phyloP scores from a whole-genome alignment of 768 basidiomycete genomes.

The Serendipita vermifera region DNA sequence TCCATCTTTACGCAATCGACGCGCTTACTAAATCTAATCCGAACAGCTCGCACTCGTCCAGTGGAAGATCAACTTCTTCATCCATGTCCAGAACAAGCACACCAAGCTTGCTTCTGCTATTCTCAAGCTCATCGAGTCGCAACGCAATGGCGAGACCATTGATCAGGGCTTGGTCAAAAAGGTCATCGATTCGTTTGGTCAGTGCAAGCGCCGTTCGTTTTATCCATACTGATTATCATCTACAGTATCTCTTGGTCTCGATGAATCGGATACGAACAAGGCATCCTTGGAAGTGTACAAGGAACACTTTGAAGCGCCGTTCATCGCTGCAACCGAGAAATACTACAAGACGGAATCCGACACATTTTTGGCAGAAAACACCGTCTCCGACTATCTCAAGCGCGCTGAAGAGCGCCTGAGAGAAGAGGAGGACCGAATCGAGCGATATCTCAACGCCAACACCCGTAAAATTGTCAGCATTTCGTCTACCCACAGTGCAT shows the following conservation, averaged over 20 bases:
- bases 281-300: conserved; percentile 88
- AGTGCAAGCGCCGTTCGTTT: conserved; percentile 14
- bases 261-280: conserved; percentile 84
- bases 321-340: conserved; percentile 75
- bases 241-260: conserved; percentile 74
- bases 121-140: conserved; percentile 78
- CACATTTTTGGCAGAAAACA: conserved; percentile 76
- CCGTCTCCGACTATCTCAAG: conserved; percentile 86
- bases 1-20: conserved; percentile 32
- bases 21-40: not conserved
- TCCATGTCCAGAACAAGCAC: conserved; percentile 69
- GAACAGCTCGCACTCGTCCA: conserved; percentile 80
- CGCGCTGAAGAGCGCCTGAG: conserved; percentile 85
- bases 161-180: conserved; percentile 88
- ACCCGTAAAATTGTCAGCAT: conserved; percentile 55
- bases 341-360: conserved; percentile 91
- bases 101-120: conserved; percentile 78
- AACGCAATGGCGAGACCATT: conserved; percentile 87
- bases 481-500: conserved; percentile 29
- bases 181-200: conserved; percentile 78
- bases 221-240: not conserved
- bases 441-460: conserved; percentile 79
- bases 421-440: conserved; percentile 92
- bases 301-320: conserved; percentile 78
- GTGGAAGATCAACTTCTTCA: conserved; percentile 88